Evolutionary conservation across 192 early-diverging fungal genomes (phyloP), one percentile per base, ranked within the genome.

Genomic region (Bifiguratus adelaidae): DNA sequence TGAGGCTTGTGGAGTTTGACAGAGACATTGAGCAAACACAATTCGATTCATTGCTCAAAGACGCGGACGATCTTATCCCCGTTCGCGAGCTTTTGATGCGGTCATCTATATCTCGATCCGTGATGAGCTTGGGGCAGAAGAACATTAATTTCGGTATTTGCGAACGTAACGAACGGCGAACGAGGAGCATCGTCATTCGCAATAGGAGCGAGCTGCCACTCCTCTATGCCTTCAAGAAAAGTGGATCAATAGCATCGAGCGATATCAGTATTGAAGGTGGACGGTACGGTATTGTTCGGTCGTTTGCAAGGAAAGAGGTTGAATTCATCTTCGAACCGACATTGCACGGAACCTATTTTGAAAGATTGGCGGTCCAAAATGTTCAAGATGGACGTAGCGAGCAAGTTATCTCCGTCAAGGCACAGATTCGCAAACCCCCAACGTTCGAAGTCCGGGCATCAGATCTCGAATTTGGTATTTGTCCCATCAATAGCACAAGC

Each of bases 101-200:
- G 30, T 81, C 85, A 7, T 78, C 86, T 3, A 70, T 97, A 18
- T 87, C 82, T 48, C 69, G 83, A 20, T 85, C 90, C 4, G 69
- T 86, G 30, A 89, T 99, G 75, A 91, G 92, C 30, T 62, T 99
- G 1, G 91, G 92, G 16, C 95, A 99, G 56, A 89, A 88, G 55
- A 88, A 92, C 62, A 95, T 95, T 67, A 97, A 97, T 45, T 95
- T 99, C 65, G 95, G 95, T 24, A 71, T 76, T 18, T 71, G 96
- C 44, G 89, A 95, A 58, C 81, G 81, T 33, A 88, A 91, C 56
- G 82, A 86, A 56, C 74, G 78, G 32, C 73, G 87, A 30, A 88
- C 83, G 30, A 95, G 94, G 58, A 77, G 82, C 13, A 87, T 99
- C 19, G 65, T 89, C 7, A 77, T 96, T 28, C 82, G 90, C 43